Percentiles rank a stretch among this genome's conserved stretches.
These are phyloP conservation scores for Apodospora peruviana DNA, from an alignment of 495 filamentous ascomycete species.

Conservation along the genomic window DNA sequence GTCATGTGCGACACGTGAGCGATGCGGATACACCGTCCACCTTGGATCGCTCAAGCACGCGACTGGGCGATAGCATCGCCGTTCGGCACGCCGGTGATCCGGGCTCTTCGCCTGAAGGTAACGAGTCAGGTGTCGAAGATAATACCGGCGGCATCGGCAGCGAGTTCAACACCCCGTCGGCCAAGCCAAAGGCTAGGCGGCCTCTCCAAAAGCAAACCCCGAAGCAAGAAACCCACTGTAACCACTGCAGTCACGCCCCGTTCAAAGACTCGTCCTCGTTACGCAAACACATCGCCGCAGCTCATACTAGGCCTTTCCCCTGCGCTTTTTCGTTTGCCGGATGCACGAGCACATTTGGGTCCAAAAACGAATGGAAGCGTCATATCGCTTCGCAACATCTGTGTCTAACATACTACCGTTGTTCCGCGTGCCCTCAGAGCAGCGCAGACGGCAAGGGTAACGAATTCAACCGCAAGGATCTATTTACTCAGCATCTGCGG, in stretches of 20 bases:
- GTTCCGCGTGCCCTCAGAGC: conserved; percentile 64
- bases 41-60: conserved; percentile 16
- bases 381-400: conserved; percentile 89
- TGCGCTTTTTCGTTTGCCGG: conserved; percentile 82
- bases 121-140: conserved; percentile 35
- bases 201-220: conserved; percentile 45
- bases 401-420: conserved; percentile 77
- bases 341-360: conserved; percentile 79
- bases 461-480: conserved; percentile 83
- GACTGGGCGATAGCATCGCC: conserved; percentile 29
- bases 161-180: conserved; percentile 37
- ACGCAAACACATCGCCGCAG: conserved; percentile 55
- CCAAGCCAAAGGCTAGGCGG: conserved; percentile 39
- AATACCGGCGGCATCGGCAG: conserved; percentile 29
- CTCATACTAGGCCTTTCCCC: conserved; percentile 66
- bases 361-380: conserved; percentile 93
- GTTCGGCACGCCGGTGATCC: conserved; percentile 34
- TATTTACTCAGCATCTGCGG: conserved; percentile 91
- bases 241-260: conserved; percentile 49
- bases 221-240: conserved; percentile 51
- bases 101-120: conserved; percentile 33
- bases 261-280: conserved; percentile 55
- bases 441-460: conserved; percentile 53
- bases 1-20: conserved; percentile 46
- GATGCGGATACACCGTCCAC: conserved; percentile 32